Conservation (phyloP, 805 yeast species). For the Ogataea minuta region DNA sequence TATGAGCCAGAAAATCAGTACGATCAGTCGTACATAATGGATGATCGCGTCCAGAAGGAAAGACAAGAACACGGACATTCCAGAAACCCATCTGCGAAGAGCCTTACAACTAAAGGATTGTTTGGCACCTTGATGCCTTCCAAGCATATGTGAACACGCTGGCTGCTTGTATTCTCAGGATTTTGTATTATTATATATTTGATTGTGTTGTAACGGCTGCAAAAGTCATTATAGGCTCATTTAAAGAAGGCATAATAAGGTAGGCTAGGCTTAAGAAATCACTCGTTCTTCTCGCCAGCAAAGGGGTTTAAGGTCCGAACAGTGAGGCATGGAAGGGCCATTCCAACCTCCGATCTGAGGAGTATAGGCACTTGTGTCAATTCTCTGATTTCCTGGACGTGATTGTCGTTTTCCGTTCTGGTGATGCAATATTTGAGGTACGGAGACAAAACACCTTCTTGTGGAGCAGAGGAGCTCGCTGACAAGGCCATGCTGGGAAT, state of each 20-base stretch:
- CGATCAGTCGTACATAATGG: conserved; percentile 27
- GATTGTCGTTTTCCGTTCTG: conserved; percentile 57
- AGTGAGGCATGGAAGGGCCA: conserved; percentile 93
- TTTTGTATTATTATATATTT: conserved; percentile 2
- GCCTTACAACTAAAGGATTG: conserved; percentile 18
- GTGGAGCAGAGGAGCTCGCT: conserved; percentile 12
- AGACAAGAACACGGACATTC: conserved; percentile 32
- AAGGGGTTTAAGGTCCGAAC: conserved; percentile 92
- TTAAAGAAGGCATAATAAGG: conserved; percentile 21
- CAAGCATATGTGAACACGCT: background rate
- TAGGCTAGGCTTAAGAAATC: conserved; percentile 10
- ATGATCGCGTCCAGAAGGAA: conserved; percentile 30
- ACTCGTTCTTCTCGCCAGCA: conserved; percentile 19
- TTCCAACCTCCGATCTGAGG: conserved; percentile 87
- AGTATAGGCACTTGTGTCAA: conserved; percentile 78
- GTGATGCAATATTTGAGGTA: conserved; percentile 58
- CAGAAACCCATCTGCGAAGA: conserved; percentile 18
- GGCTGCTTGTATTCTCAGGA: background rate
- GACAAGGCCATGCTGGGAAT: conserved; percentile 8
- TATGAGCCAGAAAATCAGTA: conserved; percentile 42
- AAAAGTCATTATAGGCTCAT: conserved; percentile 13
- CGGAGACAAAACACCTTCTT: conserved; percentile 46
- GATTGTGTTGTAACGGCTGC: conserved; percentile 1
- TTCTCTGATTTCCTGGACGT: conserved; percentile 80
- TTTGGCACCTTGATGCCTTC: conserved; percentile 14